Percentiles rank a stretch among this genome's conserved stretches.
phyloP scores from a whole-genome alignment of 371 early-diverging fungal genomes.

The Mortierella sp. region DNA sequence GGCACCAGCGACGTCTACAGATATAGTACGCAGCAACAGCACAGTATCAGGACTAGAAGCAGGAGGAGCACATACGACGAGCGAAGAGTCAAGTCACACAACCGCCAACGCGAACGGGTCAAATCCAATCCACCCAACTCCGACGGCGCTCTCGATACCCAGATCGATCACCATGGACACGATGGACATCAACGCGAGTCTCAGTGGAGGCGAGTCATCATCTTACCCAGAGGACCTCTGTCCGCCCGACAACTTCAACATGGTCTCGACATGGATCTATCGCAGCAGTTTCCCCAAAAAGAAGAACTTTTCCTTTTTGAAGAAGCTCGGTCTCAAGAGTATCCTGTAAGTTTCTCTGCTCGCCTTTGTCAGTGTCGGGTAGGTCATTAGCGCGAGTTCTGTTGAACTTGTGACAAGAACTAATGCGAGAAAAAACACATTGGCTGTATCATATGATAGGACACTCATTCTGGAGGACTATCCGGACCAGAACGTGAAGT shows the following conservation, averaged over 20 bases:
- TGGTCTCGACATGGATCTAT: conserved; percentile 94
- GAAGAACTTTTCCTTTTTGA: conserved; percentile 90
- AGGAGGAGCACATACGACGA: neutral
- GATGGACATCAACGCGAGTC: conserved; percentile 32
- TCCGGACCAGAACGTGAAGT: conserved; percentile 91
- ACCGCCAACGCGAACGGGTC: neutral
- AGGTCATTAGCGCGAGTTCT: neutral
- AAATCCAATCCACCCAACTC: neutral
- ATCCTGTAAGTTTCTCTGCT: conserved; percentile 75
- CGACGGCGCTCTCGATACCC: conserved; percentile 33
- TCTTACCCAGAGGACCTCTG: conserved; percentile 75
- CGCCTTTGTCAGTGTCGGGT: neutral
- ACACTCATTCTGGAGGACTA: conserved; percentile 96
- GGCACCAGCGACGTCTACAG: conserved; percentile 9
- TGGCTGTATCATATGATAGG: conserved; percentile 54
- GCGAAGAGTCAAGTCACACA: neutral
- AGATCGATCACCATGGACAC: conserved; percentile 37
- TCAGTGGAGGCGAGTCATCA: conserved; percentile 28
- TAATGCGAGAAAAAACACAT: neutral
- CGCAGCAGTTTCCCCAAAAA: conserved; percentile 92
- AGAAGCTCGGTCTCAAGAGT: conserved; percentile 89
- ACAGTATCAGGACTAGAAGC: neutral
- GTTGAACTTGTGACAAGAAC: neutral
- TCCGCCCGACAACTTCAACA: conserved; percentile 93
- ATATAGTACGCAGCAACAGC: neutral